Base-by-base conservation (phyloP, 768 basidiomycete species). In the Pisolithus marmoratus region DNA sequence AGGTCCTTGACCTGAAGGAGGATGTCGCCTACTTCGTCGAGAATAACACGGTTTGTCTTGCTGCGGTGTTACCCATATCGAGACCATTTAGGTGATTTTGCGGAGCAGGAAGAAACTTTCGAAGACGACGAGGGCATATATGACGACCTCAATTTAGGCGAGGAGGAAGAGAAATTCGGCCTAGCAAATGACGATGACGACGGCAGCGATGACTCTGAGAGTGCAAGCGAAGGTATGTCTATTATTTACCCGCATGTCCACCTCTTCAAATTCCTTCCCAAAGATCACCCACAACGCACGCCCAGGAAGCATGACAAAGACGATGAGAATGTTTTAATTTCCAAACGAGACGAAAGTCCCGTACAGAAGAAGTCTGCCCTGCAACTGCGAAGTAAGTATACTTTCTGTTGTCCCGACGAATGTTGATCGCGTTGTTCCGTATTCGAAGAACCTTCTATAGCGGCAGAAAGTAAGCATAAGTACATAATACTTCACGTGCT, bases 101-200 rank as follows among this genome's bases (percentile, higher is more conserved):
- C 51, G 44, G 46, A 29, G 38, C 67, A 98, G 96, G 93, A 95
- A 49, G 96, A 98, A 61, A 88, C 90, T 61, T 99, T 96, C 68
- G 94, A 98, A 53, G 94, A 95, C 66, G 92, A 98, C 63, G 89
- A 94, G 66, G 94, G 91, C 44, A 89, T 99, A 47, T 99, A 99
- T 63, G 96, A 98, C 60, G 96, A 98, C 15, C 90, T 99, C 55
- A 90, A 90, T 61, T 85, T 99, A 43, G 90, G 96, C 60, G 95
- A 96, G 63, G 93, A 96, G 67, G 95, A 98, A 64, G 93, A 93
- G 73, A 87, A 90, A 64, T 93, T 94, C 63, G 88, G 90, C 50
- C 74, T 90, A 40, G 80, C 79, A 49, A 74, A 68, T 53, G 83
- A 84, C 48, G 83, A 92, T 15, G 84, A 92, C 27, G 85, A 88